A percentile compares a stretch with the other conserved stretches of the same genome.
Evolutionary conservation across 2,329 filamentous ascomycete genomes (phyloP).

Genomic region (Diatrype stigma): DNA sequence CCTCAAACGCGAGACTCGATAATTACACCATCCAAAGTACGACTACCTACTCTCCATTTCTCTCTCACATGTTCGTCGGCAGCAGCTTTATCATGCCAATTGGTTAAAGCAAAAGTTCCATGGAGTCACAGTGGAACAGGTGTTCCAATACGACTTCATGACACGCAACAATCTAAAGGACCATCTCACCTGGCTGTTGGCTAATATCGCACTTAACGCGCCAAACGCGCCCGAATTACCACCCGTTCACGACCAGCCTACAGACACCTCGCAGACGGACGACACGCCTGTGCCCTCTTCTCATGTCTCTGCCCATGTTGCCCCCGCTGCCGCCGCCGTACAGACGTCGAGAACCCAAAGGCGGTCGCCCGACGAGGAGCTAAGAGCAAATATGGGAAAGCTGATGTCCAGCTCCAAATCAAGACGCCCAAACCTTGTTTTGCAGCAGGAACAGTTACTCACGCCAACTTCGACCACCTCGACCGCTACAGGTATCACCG

Average conservation of each 20-base stretch:
- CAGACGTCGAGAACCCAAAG: constrained; percentile 14
- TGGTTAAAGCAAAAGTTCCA: constrained; percentile 17
- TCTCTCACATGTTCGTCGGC: background rate
- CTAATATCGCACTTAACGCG: constrained; percentile 39
- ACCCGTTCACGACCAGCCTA: constrained; percentile 20
- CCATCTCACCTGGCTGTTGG: constrained; percentile 55
- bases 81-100: constrained; percentile 5
- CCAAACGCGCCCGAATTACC: constrained; percentile 36
- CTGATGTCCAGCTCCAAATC: constrained; percentile 39
- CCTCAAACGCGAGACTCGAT: background rate
- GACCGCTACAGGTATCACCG: constrained; percentile 17
- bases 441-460: constrained; percentile 38
- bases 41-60: too few species aligned
- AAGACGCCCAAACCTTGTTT: constrained; percentile 41
- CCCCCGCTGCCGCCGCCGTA: too few species aligned
- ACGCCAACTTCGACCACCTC: constrained; percentile 34
- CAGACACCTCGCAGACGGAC: constrained; percentile 19
- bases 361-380: constrained; percentile 10
- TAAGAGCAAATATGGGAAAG: constrained; percentile 38
- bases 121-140: constrained; percentile 30
- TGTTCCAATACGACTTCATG: constrained; percentile 47
- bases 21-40: too few species aligned
- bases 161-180: constrained; percentile 58
- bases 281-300: constrained; percentile 14
- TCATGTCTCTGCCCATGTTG: too few species aligned